Evolutionary conservation across 352 stramenopile species (phyloP).

Genomic region (Phytophthora melonis): DNA sequence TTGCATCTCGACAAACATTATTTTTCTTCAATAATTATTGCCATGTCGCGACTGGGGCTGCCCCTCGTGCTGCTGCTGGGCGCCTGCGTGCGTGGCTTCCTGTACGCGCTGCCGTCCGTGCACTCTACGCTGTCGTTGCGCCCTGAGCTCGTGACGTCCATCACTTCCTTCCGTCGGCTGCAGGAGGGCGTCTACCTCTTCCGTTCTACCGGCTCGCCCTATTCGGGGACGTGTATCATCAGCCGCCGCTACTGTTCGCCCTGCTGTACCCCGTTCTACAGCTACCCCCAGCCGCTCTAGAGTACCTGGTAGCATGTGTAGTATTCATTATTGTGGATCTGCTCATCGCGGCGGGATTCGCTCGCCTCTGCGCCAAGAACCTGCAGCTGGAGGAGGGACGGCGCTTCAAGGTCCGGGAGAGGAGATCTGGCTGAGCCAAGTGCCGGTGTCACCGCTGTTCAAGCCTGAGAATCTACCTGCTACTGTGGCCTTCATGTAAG

Average conservation of each 20-base stretch:
- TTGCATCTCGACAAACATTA: too few relatives aligned
- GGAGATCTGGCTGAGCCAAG: conserved; percentile 76
- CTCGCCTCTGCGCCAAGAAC: conserved; percentile 55
- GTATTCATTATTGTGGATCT: conserved; percentile 69
- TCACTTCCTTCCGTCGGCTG: conserved; percentile 71
- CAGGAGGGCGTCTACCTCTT: conserved; percentile 72
- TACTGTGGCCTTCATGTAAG: conserved; percentile 63
- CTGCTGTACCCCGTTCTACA: conserved; percentile 66
- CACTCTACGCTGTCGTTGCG: conserved; percentile 54
- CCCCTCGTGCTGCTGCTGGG: conserved; percentile 40
- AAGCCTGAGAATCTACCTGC: conserved; percentile 48
- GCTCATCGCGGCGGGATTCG: conserved; percentile 65
- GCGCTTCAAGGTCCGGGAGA: conserved; percentile 40
- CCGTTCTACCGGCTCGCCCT: conserved; percentile 56
- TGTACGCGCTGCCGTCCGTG: conserved; percentile 49
- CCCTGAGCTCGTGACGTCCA: conserved; percentile 72
- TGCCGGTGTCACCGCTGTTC: conserved; percentile 81
- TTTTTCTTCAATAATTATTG: too few relatives aligned
- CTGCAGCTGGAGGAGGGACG: conserved; percentile 62
- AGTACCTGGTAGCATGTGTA: conserved; percentile 43
- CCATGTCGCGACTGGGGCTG: not conserved
- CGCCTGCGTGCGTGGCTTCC: conserved; percentile 42
- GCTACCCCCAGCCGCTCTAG: conserved; percentile 21
- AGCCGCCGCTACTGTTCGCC: conserved; percentile 81
- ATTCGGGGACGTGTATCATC: conserved; percentile 85